phyloP scores from a whole-genome alignment of 306 rosid species.

The Rosa chinensis region DNA sequence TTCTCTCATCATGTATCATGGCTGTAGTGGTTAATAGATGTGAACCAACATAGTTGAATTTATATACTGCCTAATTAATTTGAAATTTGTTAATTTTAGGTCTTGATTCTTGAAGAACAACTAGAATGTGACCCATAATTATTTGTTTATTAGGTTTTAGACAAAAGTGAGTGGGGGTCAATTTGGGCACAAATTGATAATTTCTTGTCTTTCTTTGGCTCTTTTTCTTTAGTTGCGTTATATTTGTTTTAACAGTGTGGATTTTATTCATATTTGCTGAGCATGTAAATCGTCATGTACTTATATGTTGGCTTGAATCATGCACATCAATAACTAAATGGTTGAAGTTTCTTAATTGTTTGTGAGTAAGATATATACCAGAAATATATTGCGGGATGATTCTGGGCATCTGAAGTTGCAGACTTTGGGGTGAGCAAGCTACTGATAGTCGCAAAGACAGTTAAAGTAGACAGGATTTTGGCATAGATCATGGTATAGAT shows the following conservation, averaged over 20 bases:
- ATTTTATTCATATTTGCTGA: slow-evolving; percentile 23
- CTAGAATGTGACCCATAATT: neutral
- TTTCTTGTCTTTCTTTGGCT: slow-evolving; percentile 27
- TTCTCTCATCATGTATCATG: slow-evolving; percentile 6
- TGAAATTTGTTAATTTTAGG: neutral
- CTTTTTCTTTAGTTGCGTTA: slow-evolving; percentile 11
- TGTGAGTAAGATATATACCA: slow-evolving; percentile 67
- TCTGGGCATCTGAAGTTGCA: slow-evolving; percentile 93
- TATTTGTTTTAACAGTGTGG: slow-evolving; percentile 23
- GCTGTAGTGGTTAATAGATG: neutral
- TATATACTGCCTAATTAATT: neutral
- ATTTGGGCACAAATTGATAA: too few species aligned
- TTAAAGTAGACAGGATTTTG: slow-evolving; percentile 86
- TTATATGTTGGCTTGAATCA: slow-evolving; percentile 15
- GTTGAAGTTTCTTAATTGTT: slow-evolving; percentile 44
- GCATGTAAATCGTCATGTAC: slow-evolving; percentile 21
- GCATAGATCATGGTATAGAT: too few species aligned
- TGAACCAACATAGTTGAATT: neutral
- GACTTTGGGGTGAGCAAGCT: slow-evolving; percentile 96
- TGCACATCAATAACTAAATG: slow-evolving; percentile 40
- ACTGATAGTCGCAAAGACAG: slow-evolving; percentile 71
- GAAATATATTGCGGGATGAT: slow-evolving; percentile 99
- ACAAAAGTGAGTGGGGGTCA: neutral
- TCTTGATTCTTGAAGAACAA: neutral
- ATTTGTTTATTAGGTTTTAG: neutral